Base-by-base conservation (phyloP, 768 basidiomycete species). In the Fibroporia radiculosa region DNA sequence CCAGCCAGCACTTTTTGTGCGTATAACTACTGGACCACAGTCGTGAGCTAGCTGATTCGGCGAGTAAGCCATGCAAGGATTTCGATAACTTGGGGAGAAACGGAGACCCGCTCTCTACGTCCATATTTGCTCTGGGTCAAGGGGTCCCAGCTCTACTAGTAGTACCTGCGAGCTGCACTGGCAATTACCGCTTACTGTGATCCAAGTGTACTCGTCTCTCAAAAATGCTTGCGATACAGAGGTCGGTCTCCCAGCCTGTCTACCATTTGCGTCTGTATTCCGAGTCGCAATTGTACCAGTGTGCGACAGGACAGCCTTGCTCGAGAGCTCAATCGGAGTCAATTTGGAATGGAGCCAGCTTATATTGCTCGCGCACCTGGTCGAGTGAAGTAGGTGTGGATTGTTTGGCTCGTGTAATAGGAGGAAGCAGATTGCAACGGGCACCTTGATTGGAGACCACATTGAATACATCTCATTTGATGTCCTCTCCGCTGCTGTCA, bases 381-480 rank as follows among this genome's bases (percentile, higher is more conserved):
- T 6, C 74, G 87, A 49, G 80, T 91, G 38, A 90, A 91, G 85
- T 86, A 53, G 1, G 28, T 18, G 4, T 40, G 6, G 26, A n/a
- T 12, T 31, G 3, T n/a, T 28, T 44, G 7, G 6, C 44, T 13
- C n/a, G 4, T 7, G 24, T 11, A 6, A 16, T 48, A 13, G 20
- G 20, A n/a, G n/a, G n/a, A 6, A 10, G 25, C 22, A 24, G 18
- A 44, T 23, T 6, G 5, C 31, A 1, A 7, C 18, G 19, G 8
- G 20, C 32, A 55, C 45, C 41, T 44, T 63, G 14, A 59, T 66
- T 78, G 85, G 86, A 25, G 86, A 89, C 65, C 84, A 90, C 58
- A 84, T 90, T 59, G 87, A 90, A 62, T 90, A 90, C 52, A 77
- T 82, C 0, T 67, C 89, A 22, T 89, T 90, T 52, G 89, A 88